Base-by-base conservation (phyloP, 2,329 filamentous ascomycete genomes). In the Fusarium duplospermum region DNA sequence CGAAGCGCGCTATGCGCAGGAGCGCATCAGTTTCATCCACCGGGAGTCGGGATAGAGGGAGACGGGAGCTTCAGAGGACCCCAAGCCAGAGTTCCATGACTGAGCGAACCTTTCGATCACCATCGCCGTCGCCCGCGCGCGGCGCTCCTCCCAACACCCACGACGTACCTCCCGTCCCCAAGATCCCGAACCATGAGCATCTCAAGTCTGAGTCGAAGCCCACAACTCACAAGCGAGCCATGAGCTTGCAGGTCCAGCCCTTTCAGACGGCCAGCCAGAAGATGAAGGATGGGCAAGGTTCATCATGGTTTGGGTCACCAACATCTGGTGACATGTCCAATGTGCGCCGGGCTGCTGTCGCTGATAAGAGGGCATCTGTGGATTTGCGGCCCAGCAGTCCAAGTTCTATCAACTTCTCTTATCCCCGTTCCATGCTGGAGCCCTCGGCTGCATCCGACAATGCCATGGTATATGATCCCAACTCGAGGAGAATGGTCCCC, bases 11-110 rank as follows among this genome's bases (percentile, higher is more conserved):
- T 80, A 82, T 90, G 69, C 90, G 94, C 77, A 91, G 95, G 71
- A 91, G 89, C 82, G 88, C 88, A 61, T 97, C 95, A 1, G 84
- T 89, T 47, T 93, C 93, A 2, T 96, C 94, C 6, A 86, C 89
- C 57, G 87, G 86, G 38, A 90, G 88, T 73, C 84, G 82, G 58
- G 83, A 84, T 42, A 76, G 83, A 54, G 80, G 84, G 68, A 82
- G 84, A 74, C 75, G 83, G 73, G 84, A 85, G 62, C 84, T 95
- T 70, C 88, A 92, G 71, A 87, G 94, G 78, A 87, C 89, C 40
- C 89, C 87, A 64, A 97, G 95, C 83, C 89, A 89, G 31, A 89
- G 91, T 24, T 98, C 95, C 59, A 97, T 98, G 95, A 92, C 90
- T 33, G 93, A 96, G 81, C 90, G 96, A 67, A 95, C 94, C 1